These are phyloP conservation scores for Prunus yedoensis DNA, from an alignment of 331 rosid genomes.

Conservation along the genomic window DNA sequence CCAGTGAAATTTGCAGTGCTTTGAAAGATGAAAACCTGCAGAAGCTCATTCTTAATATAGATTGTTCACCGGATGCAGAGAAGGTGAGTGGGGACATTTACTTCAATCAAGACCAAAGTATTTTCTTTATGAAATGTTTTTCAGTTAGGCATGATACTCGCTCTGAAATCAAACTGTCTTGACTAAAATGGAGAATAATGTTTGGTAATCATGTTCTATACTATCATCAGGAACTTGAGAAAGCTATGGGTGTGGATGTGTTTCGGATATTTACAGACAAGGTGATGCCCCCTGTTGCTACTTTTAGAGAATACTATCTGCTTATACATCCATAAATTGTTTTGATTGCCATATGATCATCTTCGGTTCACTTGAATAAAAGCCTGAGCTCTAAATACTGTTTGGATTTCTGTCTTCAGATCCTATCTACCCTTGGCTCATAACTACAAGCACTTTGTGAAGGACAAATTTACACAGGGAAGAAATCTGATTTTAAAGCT, in stretches of 20 bases:
- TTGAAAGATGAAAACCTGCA: slow-evolving; percentile 53
- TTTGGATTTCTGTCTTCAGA: slow-evolving; percentile 38
- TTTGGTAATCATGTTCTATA: slow-evolving; percentile 23
- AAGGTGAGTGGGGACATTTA: slow-evolving; percentile 35
- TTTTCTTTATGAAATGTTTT: not conserved
- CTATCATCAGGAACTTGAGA: slow-evolving; percentile 59
- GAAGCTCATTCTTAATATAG: slow-evolving; percentile 46
- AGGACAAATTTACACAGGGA: not conserved
- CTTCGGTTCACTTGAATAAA: slow-evolving; percentile 3
- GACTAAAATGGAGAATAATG: not conserved
- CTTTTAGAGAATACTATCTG: slow-evolving; percentile 8
- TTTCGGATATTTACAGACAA: slow-evolving; percentile 52
- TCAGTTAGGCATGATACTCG: not conserved
- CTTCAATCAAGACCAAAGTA: not conserved
- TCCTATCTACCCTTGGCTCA: slow-evolving; percentile 52
- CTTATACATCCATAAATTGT: not conserved
- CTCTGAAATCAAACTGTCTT: slow-evolving; percentile 6
- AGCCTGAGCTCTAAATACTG: not conserved
- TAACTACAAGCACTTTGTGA: slow-evolving; percentile 24
- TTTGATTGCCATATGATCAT: not conserved
- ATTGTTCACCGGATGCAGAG: slow-evolving; percentile 55
- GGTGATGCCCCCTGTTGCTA: slow-evolving; percentile 37
- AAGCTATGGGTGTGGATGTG: slow-evolving; percentile 58
- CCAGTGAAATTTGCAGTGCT: slow-evolving; percentile 52
- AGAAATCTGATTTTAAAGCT: not conserved